Evolutionary conservation across 257 asterid species (phyloP).

Genomic region (Solanum pinnatisectum): DNA sequence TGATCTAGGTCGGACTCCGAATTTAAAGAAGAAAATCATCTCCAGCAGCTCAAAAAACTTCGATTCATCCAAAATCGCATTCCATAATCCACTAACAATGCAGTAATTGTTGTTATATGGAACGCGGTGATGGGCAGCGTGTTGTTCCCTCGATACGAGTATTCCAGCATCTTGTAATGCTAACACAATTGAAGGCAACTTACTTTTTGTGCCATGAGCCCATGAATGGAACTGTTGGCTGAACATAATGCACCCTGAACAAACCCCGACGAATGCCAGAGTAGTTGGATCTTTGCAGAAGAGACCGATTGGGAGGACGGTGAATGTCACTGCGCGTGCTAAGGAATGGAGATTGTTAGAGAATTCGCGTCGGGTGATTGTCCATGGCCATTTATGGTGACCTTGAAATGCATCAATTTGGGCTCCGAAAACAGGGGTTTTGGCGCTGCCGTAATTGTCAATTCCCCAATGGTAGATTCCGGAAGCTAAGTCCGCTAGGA

Average conservation of each 20-base stretch:
- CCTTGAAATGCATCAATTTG: conserved; percentile 84
- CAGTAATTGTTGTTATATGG: conserved; percentile 79
- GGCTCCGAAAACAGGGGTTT: conserved; percentile 53
- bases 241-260: conserved; percentile 66
- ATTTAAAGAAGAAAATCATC: conserved; percentile 47
- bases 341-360: conserved; percentile 65
- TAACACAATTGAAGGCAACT: conserved; percentile 53
- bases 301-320: conserved; percentile 39
- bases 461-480: conserved; percentile 92
- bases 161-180: conserved; percentile 68
- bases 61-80: conserved; percentile 30
- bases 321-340: conserved; percentile 38
- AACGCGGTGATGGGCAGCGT: conserved; percentile 69
- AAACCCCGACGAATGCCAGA: conserved; percentile 48
- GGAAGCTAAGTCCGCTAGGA: conserved; percentile 64
- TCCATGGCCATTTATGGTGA: conserved; percentile 88
- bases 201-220: conserved; percentile 69
- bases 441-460: conserved; percentile 67
- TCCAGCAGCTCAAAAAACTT: conserved; percentile 60
- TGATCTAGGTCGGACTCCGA: conserved; percentile 64
- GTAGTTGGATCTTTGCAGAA: conserved; percentile 24
- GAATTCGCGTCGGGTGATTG: conserved; percentile 65
- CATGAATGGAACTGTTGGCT: conserved; percentile 84
- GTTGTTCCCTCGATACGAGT: conserved; percentile 52
- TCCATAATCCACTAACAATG: conserved; percentile 83